These are phyloP conservation scores for Deinandra increscens DNA, from an alignment of 129 eudicot species.

Conservation along the genomic window DNA sequence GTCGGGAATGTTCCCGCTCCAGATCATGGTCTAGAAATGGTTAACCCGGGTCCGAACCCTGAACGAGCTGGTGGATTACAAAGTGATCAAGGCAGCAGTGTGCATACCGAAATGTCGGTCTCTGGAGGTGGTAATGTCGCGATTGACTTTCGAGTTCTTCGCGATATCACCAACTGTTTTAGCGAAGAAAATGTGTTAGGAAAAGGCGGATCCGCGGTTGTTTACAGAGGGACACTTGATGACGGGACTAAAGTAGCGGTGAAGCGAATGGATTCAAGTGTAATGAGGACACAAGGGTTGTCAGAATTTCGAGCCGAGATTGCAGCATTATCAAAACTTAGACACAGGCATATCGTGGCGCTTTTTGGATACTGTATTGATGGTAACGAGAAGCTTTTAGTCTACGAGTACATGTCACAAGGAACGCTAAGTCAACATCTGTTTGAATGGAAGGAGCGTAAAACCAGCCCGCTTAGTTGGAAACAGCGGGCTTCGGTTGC, in stretches of 20 bases:
- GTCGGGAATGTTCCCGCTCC: constrained; percentile 40
- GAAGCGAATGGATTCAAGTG: constrained; percentile 13
- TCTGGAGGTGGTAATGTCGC: constrained; percentile 6
- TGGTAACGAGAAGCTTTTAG: constrained; percentile 22
- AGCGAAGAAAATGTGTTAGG: constrained; percentile 15
- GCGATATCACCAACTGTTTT: constrained; percentile 2
- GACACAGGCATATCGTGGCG: constrained; percentile 16
- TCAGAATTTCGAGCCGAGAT: constrained; percentile 12
- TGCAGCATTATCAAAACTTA: neutral
- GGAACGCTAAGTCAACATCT: constrained; percentile 19
- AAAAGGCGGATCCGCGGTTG: constrained; percentile 16
- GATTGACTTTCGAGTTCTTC: constrained; percentile 6
- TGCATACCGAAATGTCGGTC: neutral
- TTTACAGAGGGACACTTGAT: neutral
- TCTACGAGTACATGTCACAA: constrained; percentile 13
- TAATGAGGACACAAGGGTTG: constrained; percentile 12
- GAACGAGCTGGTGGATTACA: neutral
- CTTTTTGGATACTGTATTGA: constrained; percentile 22
- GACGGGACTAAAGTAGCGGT: constrained; percentile 13
- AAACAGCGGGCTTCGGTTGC: constrained; percentile 11
- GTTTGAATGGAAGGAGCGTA: constrained; percentile 1
- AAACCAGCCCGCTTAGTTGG: constrained; percentile 1
- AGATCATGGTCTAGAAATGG: constrained; percentile 34
- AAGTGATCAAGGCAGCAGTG: neutral
- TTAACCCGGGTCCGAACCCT: constrained; percentile 11